Evolutionary conservation across 352 stramenopile species (phyloP).

Genomic region (Phytopythium chamaehyphon): DNA sequence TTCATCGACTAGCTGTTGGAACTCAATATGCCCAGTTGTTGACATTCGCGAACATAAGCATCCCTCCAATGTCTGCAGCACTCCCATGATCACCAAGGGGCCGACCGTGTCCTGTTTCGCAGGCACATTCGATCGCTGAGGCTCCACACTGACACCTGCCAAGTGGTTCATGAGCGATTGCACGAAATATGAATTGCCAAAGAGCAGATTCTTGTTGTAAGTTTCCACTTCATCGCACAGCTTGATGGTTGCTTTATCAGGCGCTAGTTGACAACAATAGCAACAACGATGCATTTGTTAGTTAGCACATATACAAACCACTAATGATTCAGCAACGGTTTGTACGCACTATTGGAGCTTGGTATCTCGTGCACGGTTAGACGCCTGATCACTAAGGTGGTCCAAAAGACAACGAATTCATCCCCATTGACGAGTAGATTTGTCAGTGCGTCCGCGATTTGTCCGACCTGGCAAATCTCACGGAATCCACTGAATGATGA

Average conservation of each 20-base stretch:
- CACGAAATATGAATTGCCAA: conserved; percentile 64
- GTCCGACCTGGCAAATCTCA: conserved; percentile 68
- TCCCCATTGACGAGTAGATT: conserved; percentile 77
- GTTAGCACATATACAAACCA: conserved; percentile 7
- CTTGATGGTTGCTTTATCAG: conserved; percentile 45
- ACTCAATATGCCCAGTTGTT: conserved; percentile 78
- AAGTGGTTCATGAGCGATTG: conserved; percentile 60
- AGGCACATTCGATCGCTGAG: not conserved
- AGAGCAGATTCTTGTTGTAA: conserved; percentile 74
- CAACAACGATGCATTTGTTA: not conserved
- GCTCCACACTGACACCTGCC: conserved; percentile 51
- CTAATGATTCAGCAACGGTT: not conserved
- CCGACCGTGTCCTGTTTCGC: conserved; percentile 22
- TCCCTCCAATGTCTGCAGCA: conserved; percentile 89
- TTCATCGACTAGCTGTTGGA: conserved; percentile 52
- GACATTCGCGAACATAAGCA: conserved; percentile 85
- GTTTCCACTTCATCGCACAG: conserved; percentile 67
- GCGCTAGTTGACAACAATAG: conserved; percentile 23
- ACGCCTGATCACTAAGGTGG: conserved; percentile 58
- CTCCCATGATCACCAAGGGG: conserved; percentile 88
- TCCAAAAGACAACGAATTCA: conserved; percentile 88
- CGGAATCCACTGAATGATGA: conserved; percentile 85
- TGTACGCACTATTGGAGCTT: conserved; percentile 38
- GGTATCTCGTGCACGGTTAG: conserved; percentile 49
- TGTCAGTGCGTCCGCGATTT: conserved; percentile 76